Base-by-base conservation (phyloP, 2,329 filamentous ascomycete species). In the Akanthomyces lecanii region DNA sequence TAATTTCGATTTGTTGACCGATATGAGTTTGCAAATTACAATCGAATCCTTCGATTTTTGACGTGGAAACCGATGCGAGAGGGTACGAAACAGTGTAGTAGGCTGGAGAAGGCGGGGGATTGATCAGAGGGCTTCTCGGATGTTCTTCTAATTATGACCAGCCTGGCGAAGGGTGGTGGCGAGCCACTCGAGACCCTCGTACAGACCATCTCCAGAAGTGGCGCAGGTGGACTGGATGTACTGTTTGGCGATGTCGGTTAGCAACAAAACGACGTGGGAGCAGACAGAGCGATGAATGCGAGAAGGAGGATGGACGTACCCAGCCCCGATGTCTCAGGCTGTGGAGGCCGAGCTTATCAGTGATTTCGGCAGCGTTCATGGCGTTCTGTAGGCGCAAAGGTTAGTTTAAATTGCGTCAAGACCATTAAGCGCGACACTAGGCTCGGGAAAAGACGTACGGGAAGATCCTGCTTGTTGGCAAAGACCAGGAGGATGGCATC, bases 181-280 rank as follows among this genome's bases (percentile, higher is more conserved):
- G 75, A 93, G 88, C 90, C 91, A 94, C 83, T 94, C 93, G 74
- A 98, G 91, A 88, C 94, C 94, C 83, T 98, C 94, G 81, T 98
- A 98, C 74, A 98, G 90, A 92, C 94, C 94, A 80, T 98, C 95
- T 86, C 94, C 94, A 70, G 93, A 97, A 71, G 95, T 98, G 79
- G 94, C 94, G 84, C 94, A 98, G 77, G 95, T 98, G 69, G 94
- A 97, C 92, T 98, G 94, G 82, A 98, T 98, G 86, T 96, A 98
- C 94, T 93, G 69, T 69, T 52, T 59, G 42, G 62, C 69, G 70
- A 63, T 53, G 48, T 16, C 28, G 52, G 54, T 64, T 64, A 64
- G 63, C 53, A 40, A 42, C 6, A 23, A 23, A 40, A 18, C 33
- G 11, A n/a, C 11, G 6, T 18, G 30, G n/a, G 16, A 33, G 5